A percentile compares a stretch with the other conserved stretches of the same genome.
phyloP scores from a whole-genome alignment of 2,329 filamentous ascomycete genomes.

The Colletotrichum shisoi region DNA sequence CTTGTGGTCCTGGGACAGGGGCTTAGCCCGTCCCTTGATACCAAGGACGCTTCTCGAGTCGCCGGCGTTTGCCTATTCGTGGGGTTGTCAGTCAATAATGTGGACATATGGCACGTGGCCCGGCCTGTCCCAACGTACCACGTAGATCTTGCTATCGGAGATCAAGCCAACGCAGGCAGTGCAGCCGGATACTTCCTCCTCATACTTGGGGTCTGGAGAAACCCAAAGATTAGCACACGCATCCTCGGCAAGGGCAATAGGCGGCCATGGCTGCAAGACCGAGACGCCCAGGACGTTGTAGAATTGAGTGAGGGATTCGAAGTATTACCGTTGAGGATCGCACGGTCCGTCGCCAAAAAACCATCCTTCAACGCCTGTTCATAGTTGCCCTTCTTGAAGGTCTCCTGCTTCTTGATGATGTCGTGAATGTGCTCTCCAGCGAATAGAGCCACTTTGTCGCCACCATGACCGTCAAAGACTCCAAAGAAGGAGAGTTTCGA shows the following conservation, averaged over 20 bases:
- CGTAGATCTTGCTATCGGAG: conserved; percentile 89
- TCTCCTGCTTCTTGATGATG: conserved; percentile 93
- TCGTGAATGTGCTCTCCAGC: conserved; percentile 91
- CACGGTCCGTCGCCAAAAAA: conserved; percentile 93
- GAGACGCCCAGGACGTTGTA: neutral
- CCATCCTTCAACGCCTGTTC: conserved; percentile 97
- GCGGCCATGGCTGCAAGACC: neutral
- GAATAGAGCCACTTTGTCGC: conserved; percentile 94
- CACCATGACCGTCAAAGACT: conserved; percentile 97
- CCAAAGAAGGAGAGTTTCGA: conserved; percentile 92
- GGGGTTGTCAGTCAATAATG: conserved; percentile 33
- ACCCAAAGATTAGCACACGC: conserved; percentile 27
- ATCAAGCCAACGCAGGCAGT: conserved; percentile 92
- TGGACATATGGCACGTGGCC: conserved; percentile 42
- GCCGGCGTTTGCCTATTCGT: conserved; percentile 87
- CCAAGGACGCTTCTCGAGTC: conserved; percentile 95
- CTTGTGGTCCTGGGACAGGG: conserved; percentile 98
- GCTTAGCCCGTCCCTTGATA: conserved; percentile 96
- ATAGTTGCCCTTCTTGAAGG: conserved; percentile 89
- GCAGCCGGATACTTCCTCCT: conserved; percentile 97
- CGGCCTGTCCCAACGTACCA: conserved; percentile 69
- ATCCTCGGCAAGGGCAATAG: neutral
- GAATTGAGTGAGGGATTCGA: conserved; percentile 41
- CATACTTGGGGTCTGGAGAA: conserved; percentile 85
- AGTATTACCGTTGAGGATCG: conserved; percentile 87